A percentile compares a stretch with the other conserved stretches of the same genome.
Conservation (phyloP, 2,329 filamentous ascomycete species). For the Huntiella bhutanensis region DNA sequence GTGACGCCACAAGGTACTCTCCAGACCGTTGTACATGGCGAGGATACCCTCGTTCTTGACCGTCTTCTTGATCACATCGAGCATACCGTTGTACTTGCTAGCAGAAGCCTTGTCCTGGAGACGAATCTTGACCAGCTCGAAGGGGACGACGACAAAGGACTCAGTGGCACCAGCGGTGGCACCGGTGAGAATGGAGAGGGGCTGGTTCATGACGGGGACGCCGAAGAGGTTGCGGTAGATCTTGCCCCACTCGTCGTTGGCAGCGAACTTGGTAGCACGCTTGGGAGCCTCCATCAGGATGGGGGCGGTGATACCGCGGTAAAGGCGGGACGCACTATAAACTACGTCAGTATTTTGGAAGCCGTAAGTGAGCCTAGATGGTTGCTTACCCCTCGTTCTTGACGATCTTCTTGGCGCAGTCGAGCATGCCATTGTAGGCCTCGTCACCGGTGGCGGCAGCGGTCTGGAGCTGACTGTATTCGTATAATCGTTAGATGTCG, state of each 20-base stretch:
- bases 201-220: conserved; percentile 72
- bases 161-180: conserved; percentile 91
- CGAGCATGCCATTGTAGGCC: conserved; percentile 87
- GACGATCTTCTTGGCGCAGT: conserved; percentile 96
- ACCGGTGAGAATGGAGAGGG: conserved; percentile 78
- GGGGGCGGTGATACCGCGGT: conserved; percentile 86
- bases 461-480: conserved; percentile 63
- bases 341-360: neutral
- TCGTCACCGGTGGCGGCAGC: conserved; percentile 56
- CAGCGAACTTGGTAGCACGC: conserved; percentile 94
- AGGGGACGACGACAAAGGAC: conserved; percentile 90
- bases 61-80: conserved; percentile 67
- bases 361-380: neutral
- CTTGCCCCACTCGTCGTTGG: conserved; percentile 96
- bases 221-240: conserved; percentile 82
- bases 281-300: conserved; percentile 94
- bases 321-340: conserved; percentile 62
- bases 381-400: conserved; percentile 71
- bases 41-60: conserved; percentile 66
- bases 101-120: conserved; percentile 90
- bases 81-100: conserved; percentile 65
- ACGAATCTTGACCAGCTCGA: conserved; percentile 96
- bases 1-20: conserved; percentile 93
- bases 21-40: conserved; percentile 88
- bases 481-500: neutral